phyloP scores from a whole-genome alignment of 768 basidiomycete genomes.

The Amanita thiersii region DNA sequence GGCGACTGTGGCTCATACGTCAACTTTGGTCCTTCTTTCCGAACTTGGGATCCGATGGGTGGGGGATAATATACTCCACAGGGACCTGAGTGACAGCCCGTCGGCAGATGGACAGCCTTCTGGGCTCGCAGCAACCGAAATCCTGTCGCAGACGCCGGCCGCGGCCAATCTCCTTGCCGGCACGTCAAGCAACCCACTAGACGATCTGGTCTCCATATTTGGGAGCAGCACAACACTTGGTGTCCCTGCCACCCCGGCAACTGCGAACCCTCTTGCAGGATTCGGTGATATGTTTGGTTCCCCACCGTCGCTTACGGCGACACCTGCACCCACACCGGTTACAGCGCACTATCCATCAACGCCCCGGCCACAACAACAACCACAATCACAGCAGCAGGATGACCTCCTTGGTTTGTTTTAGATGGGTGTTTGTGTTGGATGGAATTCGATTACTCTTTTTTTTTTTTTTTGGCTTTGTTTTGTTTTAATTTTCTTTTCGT shows the following conservation, averaged over 20 bases:
- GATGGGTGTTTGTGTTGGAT: conserved; percentile 10
- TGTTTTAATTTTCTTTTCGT: too few species aligned
- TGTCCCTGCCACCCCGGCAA: conserved; percentile 8
- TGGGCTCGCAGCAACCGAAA: conserved; percentile 70
- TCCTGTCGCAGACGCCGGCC: conserved; percentile 63
- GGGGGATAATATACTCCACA: conserved; percentile 12
- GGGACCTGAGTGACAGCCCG: conserved; percentile 79
- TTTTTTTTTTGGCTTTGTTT: too few species aligned
- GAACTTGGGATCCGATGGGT: too few species aligned
- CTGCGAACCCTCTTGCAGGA: conserved; percentile 12
- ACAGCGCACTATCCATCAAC: conserved; percentile 9
- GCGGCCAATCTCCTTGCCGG: conserved; percentile 69
- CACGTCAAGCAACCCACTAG: conserved; percentile 82
- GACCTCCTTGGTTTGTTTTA: conserved; percentile 48
- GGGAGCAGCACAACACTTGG: conserved; percentile 34
- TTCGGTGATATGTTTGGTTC: conserved; percentile 17
- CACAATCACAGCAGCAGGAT: conserved; percentile 29
- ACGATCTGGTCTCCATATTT: conserved; percentile 92
- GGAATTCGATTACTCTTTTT: too few species aligned
- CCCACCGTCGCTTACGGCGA: conserved; percentile 20
- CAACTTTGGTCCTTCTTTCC: too few species aligned
- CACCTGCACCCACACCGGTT: conserved; percentile 18
- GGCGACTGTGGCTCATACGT: too few species aligned
- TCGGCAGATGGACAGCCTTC: conserved; percentile 56
- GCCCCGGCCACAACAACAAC: conserved; percentile 17